Percentiles rank a stretch among this genome's conserved stretches.
Conservation (phyloP, 345 rosid genomes). For the Aethionema arabicum region DNA sequence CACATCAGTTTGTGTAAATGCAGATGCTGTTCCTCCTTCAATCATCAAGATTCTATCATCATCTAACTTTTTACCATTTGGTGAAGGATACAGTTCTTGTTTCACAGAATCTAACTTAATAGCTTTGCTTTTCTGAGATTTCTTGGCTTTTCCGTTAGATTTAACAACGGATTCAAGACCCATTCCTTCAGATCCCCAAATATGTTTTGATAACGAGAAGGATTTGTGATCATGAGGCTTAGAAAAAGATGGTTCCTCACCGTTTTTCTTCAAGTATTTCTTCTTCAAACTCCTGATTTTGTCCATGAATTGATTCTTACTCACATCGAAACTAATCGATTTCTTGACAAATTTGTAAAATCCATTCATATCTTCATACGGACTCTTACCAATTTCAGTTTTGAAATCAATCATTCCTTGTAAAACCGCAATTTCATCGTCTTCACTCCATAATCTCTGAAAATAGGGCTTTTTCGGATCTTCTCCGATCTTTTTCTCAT, state of each 20-base stretch:
- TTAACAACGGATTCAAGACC: conserved; percentile 27
- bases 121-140: conserved; percentile 20
- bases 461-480: conserved; percentile 24
- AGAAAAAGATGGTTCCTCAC: conserved; percentile 25
- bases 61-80: conserved; percentile 22
- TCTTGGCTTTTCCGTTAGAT: conserved; percentile 18
- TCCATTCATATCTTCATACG: conserved; percentile 32
- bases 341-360: conserved; percentile 43
- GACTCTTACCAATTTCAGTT: conserved; percentile 35
- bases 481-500: conserved; percentile 18
- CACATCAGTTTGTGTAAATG: background rate
- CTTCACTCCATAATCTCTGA: conserved; percentile 49
- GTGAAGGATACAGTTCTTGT: conserved; percentile 26
- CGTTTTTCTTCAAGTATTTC: conserved; percentile 39
- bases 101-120: conserved; percentile 33
- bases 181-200: conserved; percentile 45
- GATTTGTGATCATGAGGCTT: conserved; percentile 44
- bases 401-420: conserved; percentile 44
- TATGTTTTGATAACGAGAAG: conserved; percentile 32
- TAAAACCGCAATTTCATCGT: conserved; percentile 43
- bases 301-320: conserved; percentile 43
- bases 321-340: conserved; percentile 37
- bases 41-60: conserved; percentile 4
- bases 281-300: conserved; percentile 49
- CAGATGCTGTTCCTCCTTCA: background rate